A percentile compares a stretch with the other conserved stretches of the same genome.
Conservation (phyloP, 1,139 yeast genomes). For the Kurtzmaniella quercitrusa region DNA sequence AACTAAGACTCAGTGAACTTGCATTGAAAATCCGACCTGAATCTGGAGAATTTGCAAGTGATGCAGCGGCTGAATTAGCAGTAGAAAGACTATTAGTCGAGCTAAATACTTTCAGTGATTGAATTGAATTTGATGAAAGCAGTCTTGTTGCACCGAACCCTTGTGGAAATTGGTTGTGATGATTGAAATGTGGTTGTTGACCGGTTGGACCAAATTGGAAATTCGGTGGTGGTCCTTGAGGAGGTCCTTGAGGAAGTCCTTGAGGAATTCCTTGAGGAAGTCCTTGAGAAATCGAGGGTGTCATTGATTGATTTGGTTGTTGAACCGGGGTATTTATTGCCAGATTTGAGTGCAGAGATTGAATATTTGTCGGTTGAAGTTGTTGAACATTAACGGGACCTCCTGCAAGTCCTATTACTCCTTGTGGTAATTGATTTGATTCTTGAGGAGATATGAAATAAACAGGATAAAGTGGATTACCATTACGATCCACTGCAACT, state of each 20-base stretch:
- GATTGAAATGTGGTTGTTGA: background rate
- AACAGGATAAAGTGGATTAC: slow-evolving; percentile 34
- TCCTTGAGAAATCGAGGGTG: slow-evolving; percentile 7
- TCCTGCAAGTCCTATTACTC: slow-evolving; percentile 1
- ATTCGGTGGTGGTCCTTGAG: slow-evolving; percentile 4
- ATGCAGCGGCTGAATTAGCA: slow-evolving; percentile 21
- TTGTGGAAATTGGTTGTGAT: background rate
- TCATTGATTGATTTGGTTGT: too few relatives aligned
- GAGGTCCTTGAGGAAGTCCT: slow-evolving; percentile 7
- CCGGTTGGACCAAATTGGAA: background rate
- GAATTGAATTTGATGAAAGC: slow-evolving; percentile 7
- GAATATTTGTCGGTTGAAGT: background rate
- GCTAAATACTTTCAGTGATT: slow-evolving; percentile 2
- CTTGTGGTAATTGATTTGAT: background rate
- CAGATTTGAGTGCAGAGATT: background rate
- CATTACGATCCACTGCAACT: slow-evolving; percentile 31
- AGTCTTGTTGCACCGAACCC: slow-evolving; percentile 25
- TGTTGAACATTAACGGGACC: slow-evolving; percentile 4
- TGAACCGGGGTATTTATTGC: slow-evolving; percentile 1
- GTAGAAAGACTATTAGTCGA: slow-evolving; percentile 12
- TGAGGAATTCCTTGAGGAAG: slow-evolving; percentile 7
- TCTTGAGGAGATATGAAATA: slow-evolving; percentile 28
- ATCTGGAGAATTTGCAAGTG: slow-evolving; percentile 36
- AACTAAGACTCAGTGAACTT: slow-evolving; percentile 22
- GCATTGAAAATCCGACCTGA: slow-evolving; percentile 18